Evolutionary conservation across 768 basidiomycete species (phyloP).

Genomic region (Trametopsis cervina): DNA sequence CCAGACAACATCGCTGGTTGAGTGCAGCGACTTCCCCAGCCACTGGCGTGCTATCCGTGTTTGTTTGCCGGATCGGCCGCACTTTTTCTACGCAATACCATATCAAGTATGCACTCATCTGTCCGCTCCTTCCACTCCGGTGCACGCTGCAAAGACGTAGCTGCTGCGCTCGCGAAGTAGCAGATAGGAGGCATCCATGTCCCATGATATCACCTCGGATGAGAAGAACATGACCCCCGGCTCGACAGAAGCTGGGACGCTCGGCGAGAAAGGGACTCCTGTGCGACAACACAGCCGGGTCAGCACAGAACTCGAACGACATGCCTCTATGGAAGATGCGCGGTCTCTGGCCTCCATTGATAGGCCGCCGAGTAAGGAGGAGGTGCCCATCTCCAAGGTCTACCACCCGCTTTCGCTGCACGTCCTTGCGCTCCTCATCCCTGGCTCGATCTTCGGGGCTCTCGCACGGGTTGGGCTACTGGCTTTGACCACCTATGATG

Average conservation of each 20-base stretch:
- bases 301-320: constrained; percentile 29
- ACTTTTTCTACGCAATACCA: too few relatives aligned
- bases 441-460: constrained; percentile 79
- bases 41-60: too few relatives aligned
- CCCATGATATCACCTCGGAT: too few relatives aligned
- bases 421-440: constrained; percentile 66
- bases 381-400: constrained; percentile 29
- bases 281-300: constrained; percentile 21
- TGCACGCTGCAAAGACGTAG: too few relatives aligned
- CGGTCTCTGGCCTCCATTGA: constrained; percentile 37
- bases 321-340: constrained; percentile 26
- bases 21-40: too few relatives aligned
- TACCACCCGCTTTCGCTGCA: constrained; percentile 53
- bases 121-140: too few relatives aligned
- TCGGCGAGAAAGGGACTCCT: neutral
- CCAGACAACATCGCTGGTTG: too few relatives aligned
- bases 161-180: too few relatives aligned
- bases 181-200: too few relatives aligned
- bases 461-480: constrained; percentile 75
- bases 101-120: too few relatives aligned
- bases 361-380: constrained; percentile 29
- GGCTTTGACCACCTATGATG: constrained; percentile 69
- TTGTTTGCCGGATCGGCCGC: too few relatives aligned
- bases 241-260: neutral
- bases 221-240: neutral